Percentiles rank a stretch among this genome's conserved stretches.
Evolutionary conservation across 2,329 filamentous ascomycete species (phyloP).

Genomic region (Aspergillus vadensis): DNA sequence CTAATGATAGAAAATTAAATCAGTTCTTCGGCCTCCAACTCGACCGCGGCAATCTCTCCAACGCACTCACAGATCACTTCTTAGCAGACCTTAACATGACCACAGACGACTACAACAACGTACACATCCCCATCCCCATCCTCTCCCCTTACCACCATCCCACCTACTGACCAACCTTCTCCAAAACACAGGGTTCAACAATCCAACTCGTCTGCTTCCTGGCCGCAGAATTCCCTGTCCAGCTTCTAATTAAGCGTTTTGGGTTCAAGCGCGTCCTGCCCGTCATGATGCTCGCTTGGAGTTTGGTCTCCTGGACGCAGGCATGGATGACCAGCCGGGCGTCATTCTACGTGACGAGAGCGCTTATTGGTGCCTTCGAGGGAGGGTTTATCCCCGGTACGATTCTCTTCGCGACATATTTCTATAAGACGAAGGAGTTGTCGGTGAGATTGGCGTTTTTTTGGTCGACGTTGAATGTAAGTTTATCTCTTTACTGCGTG

Average conservation of each 20-base stretch:
- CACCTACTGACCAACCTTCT: too few relatives aligned
- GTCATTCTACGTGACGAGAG: constrained; percentile 42
- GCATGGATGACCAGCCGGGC: constrained; percentile 35
- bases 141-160: too few relatives aligned
- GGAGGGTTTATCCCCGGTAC: constrained; percentile 40
- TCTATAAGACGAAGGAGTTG: constrained; percentile 45
- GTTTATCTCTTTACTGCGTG: background rate
- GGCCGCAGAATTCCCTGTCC: constrained; percentile 48
- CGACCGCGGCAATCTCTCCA: constrained; percentile 39
- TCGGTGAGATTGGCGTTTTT: constrained; percentile 47
- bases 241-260: constrained; percentile 50
- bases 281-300: constrained; percentile 50
- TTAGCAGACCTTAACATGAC: constrained; percentile 37
- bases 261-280: constrained; percentile 51
- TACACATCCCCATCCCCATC: background rate
- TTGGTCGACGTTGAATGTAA: constrained; percentile 44
- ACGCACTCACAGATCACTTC: constrained; percentile 41
- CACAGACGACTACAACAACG: constrained; percentile 44
- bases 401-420: constrained; percentile 47
- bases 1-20: background rate
- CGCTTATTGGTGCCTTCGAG: constrained; percentile 45
- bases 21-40: constrained; percentile 39
- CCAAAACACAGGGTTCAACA: constrained; percentile 21
- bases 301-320: constrained; percentile 43
- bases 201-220: constrained; percentile 30